Conservation (phyloP, 176 grass and related monocot genomes). For the Typha latifolia region DNA sequence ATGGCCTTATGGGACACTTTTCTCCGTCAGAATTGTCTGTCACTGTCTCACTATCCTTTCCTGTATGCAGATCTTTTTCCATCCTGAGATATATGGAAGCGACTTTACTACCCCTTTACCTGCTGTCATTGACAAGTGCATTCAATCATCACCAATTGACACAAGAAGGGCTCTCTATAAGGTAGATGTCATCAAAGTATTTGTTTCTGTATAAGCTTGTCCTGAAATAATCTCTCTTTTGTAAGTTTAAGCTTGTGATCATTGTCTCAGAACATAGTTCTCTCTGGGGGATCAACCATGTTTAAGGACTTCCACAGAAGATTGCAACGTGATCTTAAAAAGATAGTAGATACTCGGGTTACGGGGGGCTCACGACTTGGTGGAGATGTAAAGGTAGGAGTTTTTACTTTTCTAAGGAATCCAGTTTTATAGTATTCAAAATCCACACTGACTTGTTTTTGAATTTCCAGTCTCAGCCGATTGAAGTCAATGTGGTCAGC, state of each 20-base stretch:
- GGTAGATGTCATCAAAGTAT: constrained; percentile 31
- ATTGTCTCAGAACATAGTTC: constrained; percentile 80
- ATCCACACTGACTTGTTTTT: constrained; percentile 11
- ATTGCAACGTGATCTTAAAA: constrained; percentile 91
- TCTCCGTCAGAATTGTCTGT: background rate
- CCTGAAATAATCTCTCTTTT: background rate
- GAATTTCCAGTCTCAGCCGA: constrained; percentile 59
- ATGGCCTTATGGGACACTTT: background rate
- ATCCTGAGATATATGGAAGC: constrained; percentile 86
- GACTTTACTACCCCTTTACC: constrained; percentile 70
- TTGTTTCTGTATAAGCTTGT: background rate
- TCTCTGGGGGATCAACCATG: constrained; percentile 97
- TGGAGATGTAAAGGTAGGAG: constrained; percentile 57
- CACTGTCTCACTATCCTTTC: background rate
- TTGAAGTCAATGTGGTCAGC: constrained; percentile 91
- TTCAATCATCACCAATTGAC: constrained; percentile 97
- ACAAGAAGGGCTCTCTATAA: constrained; percentile 93
- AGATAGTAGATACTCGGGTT: constrained; percentile 85
- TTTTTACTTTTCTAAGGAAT: constrained; percentile 7
- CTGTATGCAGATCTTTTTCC: constrained; percentile 73
- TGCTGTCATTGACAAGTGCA: constrained; percentile 84
- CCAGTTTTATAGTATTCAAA: background rate
- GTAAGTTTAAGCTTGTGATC: constrained; percentile 1
- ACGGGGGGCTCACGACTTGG: constrained; percentile 45
- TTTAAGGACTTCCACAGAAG: constrained; percentile 99